Percentiles rank a stretch among this genome's conserved stretches.
Conservation (phyloP, 2,329 filamentous ascomycete genomes). For the Penicillium vulpinum region DNA sequence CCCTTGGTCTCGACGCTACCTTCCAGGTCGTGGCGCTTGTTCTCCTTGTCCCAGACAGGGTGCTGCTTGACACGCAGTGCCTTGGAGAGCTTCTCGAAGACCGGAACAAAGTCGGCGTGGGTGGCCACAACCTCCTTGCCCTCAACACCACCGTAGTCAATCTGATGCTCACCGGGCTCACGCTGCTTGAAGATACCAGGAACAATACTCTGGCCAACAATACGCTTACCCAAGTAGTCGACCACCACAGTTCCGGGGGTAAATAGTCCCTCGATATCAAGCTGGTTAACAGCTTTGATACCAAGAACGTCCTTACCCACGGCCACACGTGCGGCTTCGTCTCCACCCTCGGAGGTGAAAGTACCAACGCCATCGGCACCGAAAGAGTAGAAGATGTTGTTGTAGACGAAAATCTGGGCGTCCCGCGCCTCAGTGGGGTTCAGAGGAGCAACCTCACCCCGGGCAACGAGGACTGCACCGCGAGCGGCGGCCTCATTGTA, state of each 20-base stretch:
- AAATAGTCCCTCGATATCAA: conserved; percentile 92
- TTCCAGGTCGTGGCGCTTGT: conserved; percentile 84
- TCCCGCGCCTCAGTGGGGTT: conserved; percentile 92
- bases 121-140: conserved; percentile 93
- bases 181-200: conserved; percentile 99
- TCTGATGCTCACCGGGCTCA: conserved; percentile 95
- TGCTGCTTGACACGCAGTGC: conserved; percentile 90
- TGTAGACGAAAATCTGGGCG: conserved; percentile 98
- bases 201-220: conserved; percentile 97
- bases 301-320: conserved; percentile 96
- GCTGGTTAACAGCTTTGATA: conserved; percentile 92
- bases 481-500: conserved; percentile 94
- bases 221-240: conserved; percentile 94
- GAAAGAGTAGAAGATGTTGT: conserved; percentile 99
- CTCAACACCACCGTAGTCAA: conserved; percentile 97
- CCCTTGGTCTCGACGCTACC: conserved; percentile 98
- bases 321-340: conserved; percentile 92
- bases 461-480: conserved; percentile 86
- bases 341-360: conserved; percentile 92
- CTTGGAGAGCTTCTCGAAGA: conserved; percentile 89
- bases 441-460: conserved; percentile 86
- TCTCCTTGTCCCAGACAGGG: conserved; percentile 96
- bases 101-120: conserved; percentile 77
- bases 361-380: conserved; percentile 96
- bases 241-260: conserved; percentile 95